phyloP scores from a whole-genome alignment of 352 stramenopile species.

The Plasmopara halstedii region DNA sequence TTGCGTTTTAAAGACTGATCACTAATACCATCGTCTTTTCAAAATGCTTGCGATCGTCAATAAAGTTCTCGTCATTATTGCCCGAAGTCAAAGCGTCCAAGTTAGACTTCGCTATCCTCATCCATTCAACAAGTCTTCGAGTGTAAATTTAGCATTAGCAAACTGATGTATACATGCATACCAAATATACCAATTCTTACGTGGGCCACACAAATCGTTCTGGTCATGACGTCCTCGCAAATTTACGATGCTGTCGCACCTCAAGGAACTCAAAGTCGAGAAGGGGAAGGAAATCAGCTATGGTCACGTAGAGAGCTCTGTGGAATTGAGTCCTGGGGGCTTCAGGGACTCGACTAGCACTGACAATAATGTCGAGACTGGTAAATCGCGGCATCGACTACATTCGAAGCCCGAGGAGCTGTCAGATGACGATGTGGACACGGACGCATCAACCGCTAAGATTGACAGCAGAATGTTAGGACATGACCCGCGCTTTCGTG shows the following conservation, averaged over 20 bases:
- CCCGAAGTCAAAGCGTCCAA: too few relatives aligned
- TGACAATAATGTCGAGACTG: constrained; percentile 29
- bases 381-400: constrained; percentile 16
- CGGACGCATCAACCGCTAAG: constrained; percentile 15
- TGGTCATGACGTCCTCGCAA: not conserved
- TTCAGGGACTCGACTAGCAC: constrained; percentile 21
- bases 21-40: too few relatives aligned
- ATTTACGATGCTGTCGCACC: constrained; percentile 24
- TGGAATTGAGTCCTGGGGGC: constrained; percentile 35
- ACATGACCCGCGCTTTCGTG: constrained; percentile 52
- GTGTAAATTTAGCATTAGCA: too few relatives aligned
- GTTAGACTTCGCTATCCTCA: too few relatives aligned
- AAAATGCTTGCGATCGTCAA: too few relatives aligned
- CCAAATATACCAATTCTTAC: too few relatives aligned
- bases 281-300: constrained; percentile 29
- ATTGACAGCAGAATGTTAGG: constrained; percentile 8
- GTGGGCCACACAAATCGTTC: not conserved
- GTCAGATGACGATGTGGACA: constrained; percentile 18
- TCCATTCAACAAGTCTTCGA: too few relatives aligned
- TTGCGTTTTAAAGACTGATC: too few relatives aligned
- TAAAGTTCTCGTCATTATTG: too few relatives aligned
- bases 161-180: too few relatives aligned
- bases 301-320: constrained; percentile 34
- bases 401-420: constrained; percentile 12
- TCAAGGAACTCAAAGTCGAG: constrained; percentile 50